Conservation (phyloP, 2,329 filamentous ascomycete genomes). For the Fusarium luffae region DNA sequence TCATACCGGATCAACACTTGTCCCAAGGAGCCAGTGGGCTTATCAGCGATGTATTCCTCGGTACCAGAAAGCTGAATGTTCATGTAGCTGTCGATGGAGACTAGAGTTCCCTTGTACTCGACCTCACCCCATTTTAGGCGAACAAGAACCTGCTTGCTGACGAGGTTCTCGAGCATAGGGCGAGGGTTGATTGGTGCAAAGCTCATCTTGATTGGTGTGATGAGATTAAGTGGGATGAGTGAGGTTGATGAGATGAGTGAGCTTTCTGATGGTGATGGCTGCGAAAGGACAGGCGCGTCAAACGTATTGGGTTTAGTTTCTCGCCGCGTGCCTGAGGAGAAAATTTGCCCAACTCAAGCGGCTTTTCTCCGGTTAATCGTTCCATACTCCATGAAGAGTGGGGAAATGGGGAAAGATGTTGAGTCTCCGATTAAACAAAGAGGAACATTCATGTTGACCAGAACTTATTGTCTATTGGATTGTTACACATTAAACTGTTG, state of each 20-base stretch:
- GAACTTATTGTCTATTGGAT: not conserved
- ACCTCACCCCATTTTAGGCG: conserved; percentile 98
- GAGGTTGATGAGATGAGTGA: conserved; percentile 37
- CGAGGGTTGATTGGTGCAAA: conserved; percentile 97
- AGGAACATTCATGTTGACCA: not conserved
- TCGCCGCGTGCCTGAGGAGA: conserved; percentile 33
- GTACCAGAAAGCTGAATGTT: conserved; percentile 93
- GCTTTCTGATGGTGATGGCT: conserved; percentile 36
- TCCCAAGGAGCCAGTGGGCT: conserved; percentile 85
- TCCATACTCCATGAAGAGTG: not conserved
- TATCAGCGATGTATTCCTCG: conserved; percentile 90
- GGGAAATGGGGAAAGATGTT: not conserved
- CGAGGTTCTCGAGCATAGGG: conserved; percentile 92
- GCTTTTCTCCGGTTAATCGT: conserved; percentile 31
- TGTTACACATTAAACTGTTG: not conserved
- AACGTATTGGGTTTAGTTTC: conserved; percentile 32
- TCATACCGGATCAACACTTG: conserved; percentile 89
- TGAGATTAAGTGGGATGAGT: conserved; percentile 5
- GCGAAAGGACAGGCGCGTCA: conserved; percentile 39
- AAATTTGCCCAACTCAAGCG: conserved; percentile 27
- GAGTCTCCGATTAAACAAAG: not conserved
- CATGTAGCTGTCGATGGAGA: conserved; percentile 98
- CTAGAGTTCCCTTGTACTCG: conserved; percentile 93
- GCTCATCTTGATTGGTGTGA: conserved; percentile 48
- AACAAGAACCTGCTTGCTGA: conserved; percentile 90